These are phyloP conservation scores for Penicillium concentricum DNA, from an alignment of 2,329 filamentous ascomycete species.

Conservation along the genomic window DNA sequence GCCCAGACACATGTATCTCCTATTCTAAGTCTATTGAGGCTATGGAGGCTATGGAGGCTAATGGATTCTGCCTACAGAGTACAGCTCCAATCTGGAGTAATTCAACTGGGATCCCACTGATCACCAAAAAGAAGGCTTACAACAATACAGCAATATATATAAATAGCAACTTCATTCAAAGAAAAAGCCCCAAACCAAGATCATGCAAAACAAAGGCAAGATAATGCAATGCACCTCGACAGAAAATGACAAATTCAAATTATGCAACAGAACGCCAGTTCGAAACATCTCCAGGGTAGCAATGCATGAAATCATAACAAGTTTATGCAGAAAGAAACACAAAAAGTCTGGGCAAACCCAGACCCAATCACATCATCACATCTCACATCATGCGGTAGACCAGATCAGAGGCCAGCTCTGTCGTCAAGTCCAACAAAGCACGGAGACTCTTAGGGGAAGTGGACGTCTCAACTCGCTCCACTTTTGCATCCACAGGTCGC, in stretches of 20 bases:
- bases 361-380: slow-evolving; percentile 6
- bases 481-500: slow-evolving; percentile 20
- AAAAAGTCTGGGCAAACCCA: background rate
- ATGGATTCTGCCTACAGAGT: too few species aligned
- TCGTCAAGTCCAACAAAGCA: slow-evolving; percentile 37
- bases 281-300: slow-evolving; percentile 1
- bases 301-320: slow-evolving; percentile 14
- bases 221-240: slow-evolving; percentile 13
- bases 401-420: slow-evolving; percentile 43
- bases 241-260: slow-evolving; percentile 15
- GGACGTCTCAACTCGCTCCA: slow-evolving; percentile 13
- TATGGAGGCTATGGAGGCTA: too few species aligned
- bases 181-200: background rate
- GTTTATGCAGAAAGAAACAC: slow-evolving; percentile 5
- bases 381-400: slow-evolving; percentile 44
- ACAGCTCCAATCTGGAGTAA: too few species aligned
- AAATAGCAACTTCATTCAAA: background rate
- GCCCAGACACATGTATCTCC: slow-evolving; percentile 1
- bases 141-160: background rate
- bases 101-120: background rate
- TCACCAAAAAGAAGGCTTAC: background rate
- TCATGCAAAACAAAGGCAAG: slow-evolving; percentile 2
- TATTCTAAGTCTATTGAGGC: too few species aligned
- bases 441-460: slow-evolving; percentile 32
- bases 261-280: slow-evolving; percentile 7